Percentiles rank a stretch among this genome's conserved stretches.
These are phyloP conservation scores for Gaertneriomyces sp. DNA, from an alignment of 192 early-diverging fungal species.

Conservation along the genomic window DNA sequence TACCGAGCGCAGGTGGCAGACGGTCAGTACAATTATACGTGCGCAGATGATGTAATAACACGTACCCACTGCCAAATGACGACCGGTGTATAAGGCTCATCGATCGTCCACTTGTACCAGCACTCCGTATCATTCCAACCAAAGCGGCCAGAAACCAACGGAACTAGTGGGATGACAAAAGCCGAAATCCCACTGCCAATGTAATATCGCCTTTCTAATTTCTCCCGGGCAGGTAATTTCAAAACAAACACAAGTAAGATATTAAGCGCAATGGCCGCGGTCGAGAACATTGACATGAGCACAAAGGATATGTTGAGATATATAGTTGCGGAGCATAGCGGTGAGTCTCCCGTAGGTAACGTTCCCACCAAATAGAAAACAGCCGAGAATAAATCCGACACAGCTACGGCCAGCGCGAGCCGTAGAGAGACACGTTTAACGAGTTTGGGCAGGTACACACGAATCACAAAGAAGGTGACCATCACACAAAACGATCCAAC, in stretches of 20 bases:
- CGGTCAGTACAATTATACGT: not conserved
- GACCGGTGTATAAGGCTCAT: not conserved
- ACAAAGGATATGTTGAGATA: constrained; percentile 7
- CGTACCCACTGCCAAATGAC: constrained; percentile 11
- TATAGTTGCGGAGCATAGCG: constrained; percentile 11
- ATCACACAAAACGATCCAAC: not conserved
- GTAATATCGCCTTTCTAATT: constrained; percentile 11
- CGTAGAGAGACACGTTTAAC: constrained; percentile 14
- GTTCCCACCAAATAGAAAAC: constrained; percentile 4
- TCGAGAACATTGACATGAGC: constrained; percentile 5
- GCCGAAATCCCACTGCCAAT: not conserved
- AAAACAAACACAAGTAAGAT: constrained; percentile 24
- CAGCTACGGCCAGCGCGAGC: constrained; percentile 6
- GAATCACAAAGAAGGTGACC: constrained; percentile 4
- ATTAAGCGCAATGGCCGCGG: constrained; percentile 11
- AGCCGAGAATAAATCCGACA: constrained; percentile 13
- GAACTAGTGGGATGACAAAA: constrained; percentile 2
- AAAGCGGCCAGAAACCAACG: not conserved
- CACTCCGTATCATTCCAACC: constrained; percentile 23
- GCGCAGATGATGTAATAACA: not conserved
- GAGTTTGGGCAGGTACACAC: not conserved
- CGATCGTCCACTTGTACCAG: constrained; percentile 3
- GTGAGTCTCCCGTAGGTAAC: constrained; percentile 6
- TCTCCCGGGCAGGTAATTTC: not conserved
- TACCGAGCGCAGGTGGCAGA: not conserved